These are phyloP conservation scores for Chaetomidium leptoderma DNA, from an alignment of 495 filamentous ascomycete genomes.

Conservation along the genomic window DNA sequence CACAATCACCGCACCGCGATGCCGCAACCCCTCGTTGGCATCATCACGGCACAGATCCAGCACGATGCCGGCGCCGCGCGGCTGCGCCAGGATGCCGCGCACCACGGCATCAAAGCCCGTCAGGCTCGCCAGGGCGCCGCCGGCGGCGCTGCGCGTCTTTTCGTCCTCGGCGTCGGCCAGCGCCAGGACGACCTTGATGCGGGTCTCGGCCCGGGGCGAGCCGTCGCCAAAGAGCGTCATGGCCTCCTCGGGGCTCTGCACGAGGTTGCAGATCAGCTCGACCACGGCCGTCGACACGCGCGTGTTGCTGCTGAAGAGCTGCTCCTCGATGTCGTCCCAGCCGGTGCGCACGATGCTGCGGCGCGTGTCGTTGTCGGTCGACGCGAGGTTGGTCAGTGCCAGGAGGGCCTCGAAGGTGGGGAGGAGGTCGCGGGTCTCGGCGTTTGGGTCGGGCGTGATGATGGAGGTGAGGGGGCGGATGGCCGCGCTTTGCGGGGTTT, in stretches of 20 bases:
- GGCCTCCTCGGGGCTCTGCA: slow-evolving; percentile 64
- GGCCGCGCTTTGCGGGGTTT: slow-evolving; percentile 66
- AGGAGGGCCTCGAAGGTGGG: slow-evolving; percentile 86
- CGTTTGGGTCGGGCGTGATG: slow-evolving; percentile 52
- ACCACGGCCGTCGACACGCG: slow-evolving; percentile 76
- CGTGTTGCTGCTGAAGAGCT: slow-evolving; percentile 70
- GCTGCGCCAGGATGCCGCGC: slow-evolving; percentile 59
- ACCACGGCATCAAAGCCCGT: slow-evolving; percentile 72
- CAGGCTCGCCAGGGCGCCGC: slow-evolving; percentile 80
- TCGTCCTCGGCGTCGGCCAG: slow-evolving; percentile 80
- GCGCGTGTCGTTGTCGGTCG: slow-evolving; percentile 64
- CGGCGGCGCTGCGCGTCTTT: slow-evolving; percentile 75
- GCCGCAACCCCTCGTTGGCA: slow-evolving; percentile 66
- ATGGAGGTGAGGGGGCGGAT: slow-evolving; percentile 75
- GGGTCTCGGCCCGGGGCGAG: slow-evolving; percentile 61
- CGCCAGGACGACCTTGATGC: slow-evolving; percentile 78
- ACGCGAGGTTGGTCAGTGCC: slow-evolving; percentile 90
- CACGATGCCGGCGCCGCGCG: slow-evolving; percentile 65
- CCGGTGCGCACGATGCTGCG: slow-evolving; percentile 65
- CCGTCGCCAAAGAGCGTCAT: slow-evolving; percentile 62
- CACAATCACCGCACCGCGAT: slow-evolving; percentile 74
- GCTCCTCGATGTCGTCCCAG: slow-evolving; percentile 73
- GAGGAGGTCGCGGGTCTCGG: slow-evolving; percentile 73
- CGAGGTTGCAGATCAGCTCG: slow-evolving; percentile 89
- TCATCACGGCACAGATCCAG: slow-evolving; percentile 74